A percentile compares a stretch with the other conserved stretches of the same genome.
These are phyloP conservation scores for Leishmania amazonensis DNA, from an alignment of 208 protist genomes.

Conservation along the genomic window DNA sequence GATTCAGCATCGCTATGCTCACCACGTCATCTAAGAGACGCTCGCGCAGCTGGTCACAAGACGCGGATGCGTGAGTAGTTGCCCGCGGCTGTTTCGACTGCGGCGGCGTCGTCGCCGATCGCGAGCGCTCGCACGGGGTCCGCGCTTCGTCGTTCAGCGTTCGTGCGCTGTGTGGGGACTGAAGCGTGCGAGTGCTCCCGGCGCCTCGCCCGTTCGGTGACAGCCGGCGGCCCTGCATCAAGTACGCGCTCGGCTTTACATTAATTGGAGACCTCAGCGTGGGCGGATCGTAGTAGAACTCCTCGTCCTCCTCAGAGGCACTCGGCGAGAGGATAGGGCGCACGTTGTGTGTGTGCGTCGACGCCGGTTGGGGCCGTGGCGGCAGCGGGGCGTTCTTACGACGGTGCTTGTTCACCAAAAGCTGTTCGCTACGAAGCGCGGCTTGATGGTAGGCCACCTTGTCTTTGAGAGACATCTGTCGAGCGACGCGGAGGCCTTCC, in stretches of 20 bases:
- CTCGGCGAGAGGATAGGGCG: background rate
- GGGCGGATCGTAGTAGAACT: slow-evolving; percentile 26
- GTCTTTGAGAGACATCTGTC: slow-evolving; percentile 42
- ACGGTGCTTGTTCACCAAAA: slow-evolving; percentile 48
- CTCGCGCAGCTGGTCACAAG: slow-evolving; percentile 26
- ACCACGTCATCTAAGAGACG: slow-evolving; percentile 34
- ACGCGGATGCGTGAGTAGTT: background rate
- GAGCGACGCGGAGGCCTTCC: background rate
- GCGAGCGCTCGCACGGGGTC: slow-evolving; percentile 21
- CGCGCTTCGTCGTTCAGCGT: slow-evolving; percentile 3
- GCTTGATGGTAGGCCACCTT: slow-evolving; percentile 56
- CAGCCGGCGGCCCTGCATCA: slow-evolving; percentile 24
- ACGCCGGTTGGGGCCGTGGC: slow-evolving; percentile 25
- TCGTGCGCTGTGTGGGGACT: slow-evolving; percentile 17
- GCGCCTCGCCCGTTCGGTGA: background rate
- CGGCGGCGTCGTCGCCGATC: slow-evolving; percentile 8
- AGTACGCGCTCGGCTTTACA: slow-evolving; percentile 35
- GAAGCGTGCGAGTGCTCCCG: background rate
- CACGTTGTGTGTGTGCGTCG: background rate
- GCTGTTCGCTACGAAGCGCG: slow-evolving; percentile 56
- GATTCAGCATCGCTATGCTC: slow-evolving; percentile 26
- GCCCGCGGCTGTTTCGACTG: background rate
- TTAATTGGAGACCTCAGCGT: slow-evolving; percentile 26
- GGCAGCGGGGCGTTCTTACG: slow-evolving; percentile 48
- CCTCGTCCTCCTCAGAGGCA: slow-evolving; percentile 22